A percentile compares a stretch with the other conserved stretches of the same genome.
These are phyloP conservation scores for Aureobasidium musti DNA, from an alignment of 2,329 filamentous ascomycete genomes.

Conservation along the genomic window DNA sequence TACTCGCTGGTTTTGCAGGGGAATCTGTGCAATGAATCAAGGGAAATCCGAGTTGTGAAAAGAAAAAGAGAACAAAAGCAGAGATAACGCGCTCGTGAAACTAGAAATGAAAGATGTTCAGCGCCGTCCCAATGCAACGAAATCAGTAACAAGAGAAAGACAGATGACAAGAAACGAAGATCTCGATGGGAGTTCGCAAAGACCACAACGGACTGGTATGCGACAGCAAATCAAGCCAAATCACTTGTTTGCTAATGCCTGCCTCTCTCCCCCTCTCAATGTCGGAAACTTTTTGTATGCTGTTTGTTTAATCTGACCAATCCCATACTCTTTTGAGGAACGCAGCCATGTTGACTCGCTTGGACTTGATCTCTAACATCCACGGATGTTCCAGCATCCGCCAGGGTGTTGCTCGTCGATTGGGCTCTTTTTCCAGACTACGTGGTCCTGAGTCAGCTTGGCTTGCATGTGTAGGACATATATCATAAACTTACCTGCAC, in stretches of 20 bases:
- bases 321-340: slow-evolving; percentile 96
- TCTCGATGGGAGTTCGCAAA: neutral
- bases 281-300: neutral
- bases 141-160: neutral
- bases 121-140: slow-evolving; percentile 15
- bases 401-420: slow-evolving; percentile 88
- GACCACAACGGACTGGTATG: neutral
- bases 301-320: slow-evolving; percentile 69
- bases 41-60: neutral
- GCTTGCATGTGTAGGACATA: neutral
- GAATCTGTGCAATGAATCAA: slow-evolving; percentile 1
- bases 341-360: slow-evolving; percentile 96
- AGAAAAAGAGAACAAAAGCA: neutral
- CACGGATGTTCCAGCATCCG: slow-evolving; percentile 98
- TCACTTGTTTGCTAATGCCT: neutral
- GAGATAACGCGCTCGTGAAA: slow-evolving; percentile 1
- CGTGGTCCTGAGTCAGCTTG: slow-evolving; percentile 35
- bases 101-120: neutral
- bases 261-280: neutral
- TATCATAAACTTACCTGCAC: slow-evolving; percentile 76
- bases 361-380: slow-evolving; percentile 95
- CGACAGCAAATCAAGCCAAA: neutral
- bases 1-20: slow-evolving; percentile 18
- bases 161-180: neutral
- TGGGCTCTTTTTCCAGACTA: slow-evolving; percentile 91